Base-by-base conservation (phyloP, 768 basidiomycete species). In the Porphyrellus cyaneotinctus region DNA sequence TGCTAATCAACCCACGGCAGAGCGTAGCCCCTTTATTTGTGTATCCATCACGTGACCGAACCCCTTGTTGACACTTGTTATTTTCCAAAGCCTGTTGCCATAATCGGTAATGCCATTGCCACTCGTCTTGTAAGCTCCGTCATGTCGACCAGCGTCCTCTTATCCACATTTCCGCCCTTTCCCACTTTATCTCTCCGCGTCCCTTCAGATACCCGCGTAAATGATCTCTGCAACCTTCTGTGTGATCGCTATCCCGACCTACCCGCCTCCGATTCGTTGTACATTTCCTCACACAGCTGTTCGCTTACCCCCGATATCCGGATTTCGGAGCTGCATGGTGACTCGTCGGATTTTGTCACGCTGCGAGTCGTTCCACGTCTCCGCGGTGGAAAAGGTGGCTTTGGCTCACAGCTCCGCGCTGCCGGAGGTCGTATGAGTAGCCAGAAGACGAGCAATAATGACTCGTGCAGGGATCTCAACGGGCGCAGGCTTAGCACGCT, bases 361-460 rank as follows among this genome's bases (percentile, higher is more conserved):
- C 74, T 97, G 1, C 79, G 91, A 0, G 75, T 95, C n/a, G 73
- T 79, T 1, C 87, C 91, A 0, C 76, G 85, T 23, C 65, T 97
- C 8, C 76, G 78, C 3, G 95, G 95, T 44, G 97, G 97, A 18
- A 99, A 98, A 72, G 95, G 97, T 68, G 97, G 95, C 31, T 98
- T 99, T 64, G 97, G 97, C 4, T 91, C 88, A 17, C 94, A 97
- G 74, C 77, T 99, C 58, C 82, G 97, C 68, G 95, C 97, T 0
- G 95, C 95, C 14, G 97, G 97, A 58, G 95, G 97, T 13, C 82
- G 95, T 30, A 99, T 99, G 97, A 91, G 88, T 64, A 89, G 87
- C 60, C 91, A 94, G 74, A 93, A 93, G 76, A 93, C 92, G 22
- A 94, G 78, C 70, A 95, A 94, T 69, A 94, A 94, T 57, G 95